These are phyloP conservation scores for Lachnellula occidentalis DNA, from an alignment of 2,329 filamentous ascomycete species.

Conservation along the genomic window DNA sequence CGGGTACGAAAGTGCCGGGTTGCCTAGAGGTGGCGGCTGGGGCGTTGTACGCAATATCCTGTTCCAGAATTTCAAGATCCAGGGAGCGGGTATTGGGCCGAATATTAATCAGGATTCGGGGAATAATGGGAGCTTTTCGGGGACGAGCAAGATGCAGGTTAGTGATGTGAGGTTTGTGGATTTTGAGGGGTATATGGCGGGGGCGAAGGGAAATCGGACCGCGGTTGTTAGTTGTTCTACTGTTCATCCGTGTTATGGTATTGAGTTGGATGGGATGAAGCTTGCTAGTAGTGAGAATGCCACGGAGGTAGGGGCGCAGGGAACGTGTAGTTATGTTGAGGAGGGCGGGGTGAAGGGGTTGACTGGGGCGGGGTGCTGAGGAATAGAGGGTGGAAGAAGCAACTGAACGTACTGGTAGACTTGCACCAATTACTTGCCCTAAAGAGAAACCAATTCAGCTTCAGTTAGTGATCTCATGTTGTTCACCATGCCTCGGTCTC, in stretches of 20 bases:
- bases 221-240: constrained; percentile 43
- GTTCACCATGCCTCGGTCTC: no score
- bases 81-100: constrained; percentile 40
- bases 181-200: constrained; percentile 44
- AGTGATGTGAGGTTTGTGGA: constrained; percentile 45
- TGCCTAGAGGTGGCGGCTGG: constrained; percentile 46
- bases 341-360: constrained; percentile 28
- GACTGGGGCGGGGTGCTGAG: constrained; percentile 24
- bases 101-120: constrained; percentile 44
- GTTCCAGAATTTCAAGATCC: constrained; percentile 45
- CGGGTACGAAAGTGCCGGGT: constrained; percentile 43
- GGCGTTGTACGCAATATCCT: constrained; percentile 46
- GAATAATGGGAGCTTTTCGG: constrained; percentile 42
- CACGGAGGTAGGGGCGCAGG: constrained; percentile 21
- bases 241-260: constrained; percentile 46
- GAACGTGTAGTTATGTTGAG: constrained; percentile 28
- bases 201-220: constrained; percentile 28
- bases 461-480: no score
- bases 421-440: background rate
- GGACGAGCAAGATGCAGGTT: constrained; percentile 46
- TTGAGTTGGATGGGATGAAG: constrained; percentile 39
- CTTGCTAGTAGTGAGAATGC: constrained; percentile 18
- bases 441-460: background rate
- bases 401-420: background rate
- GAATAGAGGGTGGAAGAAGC: background rate